Evolutionary conservation across 1,284 basidiomycete species (phyloP).

Genomic region (Megacollybia platyphylla): DNA sequence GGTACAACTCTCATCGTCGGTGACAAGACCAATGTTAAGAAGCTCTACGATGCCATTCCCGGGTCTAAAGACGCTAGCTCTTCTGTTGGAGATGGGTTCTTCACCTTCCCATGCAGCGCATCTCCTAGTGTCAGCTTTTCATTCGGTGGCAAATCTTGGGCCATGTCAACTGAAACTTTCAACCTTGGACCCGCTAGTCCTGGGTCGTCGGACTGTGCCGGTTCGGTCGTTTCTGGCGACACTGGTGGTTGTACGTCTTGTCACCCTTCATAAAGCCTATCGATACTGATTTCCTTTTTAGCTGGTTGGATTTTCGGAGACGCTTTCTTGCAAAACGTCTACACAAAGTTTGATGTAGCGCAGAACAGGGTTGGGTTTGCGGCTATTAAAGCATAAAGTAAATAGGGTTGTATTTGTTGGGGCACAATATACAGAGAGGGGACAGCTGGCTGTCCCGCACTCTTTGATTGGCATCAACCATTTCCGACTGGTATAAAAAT

Average conservation of each 20-base stretch:
- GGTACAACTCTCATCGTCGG: slow-evolving; percentile 40
- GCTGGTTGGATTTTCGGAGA: background rate
- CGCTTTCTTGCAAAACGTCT: background rate
- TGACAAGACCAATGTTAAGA: slow-evolving; percentile 23
- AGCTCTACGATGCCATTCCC: slow-evolving; percentile 28
- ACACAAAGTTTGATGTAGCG: background rate
- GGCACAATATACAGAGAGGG: too few relatives aligned
- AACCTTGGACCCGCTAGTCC: slow-evolving; percentile 18
- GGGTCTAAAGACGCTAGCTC: slow-evolving; percentile 21
- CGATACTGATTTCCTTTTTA: background rate
- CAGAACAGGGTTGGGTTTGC: background rate
- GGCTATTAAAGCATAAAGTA: background rate
- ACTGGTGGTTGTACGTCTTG: slow-evolving; percentile 7
- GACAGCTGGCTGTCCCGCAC: too few relatives aligned
- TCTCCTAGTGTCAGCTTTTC: slow-evolving; percentile 22
- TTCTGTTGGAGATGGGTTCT: slow-evolving; percentile 19
- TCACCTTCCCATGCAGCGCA: slow-evolving; percentile 25
- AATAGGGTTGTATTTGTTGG: too few relatives aligned
- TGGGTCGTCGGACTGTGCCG: slow-evolving; percentile 19
- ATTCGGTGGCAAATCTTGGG: slow-evolving; percentile 27
- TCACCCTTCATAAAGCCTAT: background rate
- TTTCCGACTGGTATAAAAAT: too few relatives aligned
- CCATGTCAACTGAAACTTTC: slow-evolving; percentile 20
- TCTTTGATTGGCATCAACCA: too few relatives aligned
- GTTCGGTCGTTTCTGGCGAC: slow-evolving; percentile 14